Conservation (phyloP, 176 grass and related monocot species). For the Oryza officinalis region DNA sequence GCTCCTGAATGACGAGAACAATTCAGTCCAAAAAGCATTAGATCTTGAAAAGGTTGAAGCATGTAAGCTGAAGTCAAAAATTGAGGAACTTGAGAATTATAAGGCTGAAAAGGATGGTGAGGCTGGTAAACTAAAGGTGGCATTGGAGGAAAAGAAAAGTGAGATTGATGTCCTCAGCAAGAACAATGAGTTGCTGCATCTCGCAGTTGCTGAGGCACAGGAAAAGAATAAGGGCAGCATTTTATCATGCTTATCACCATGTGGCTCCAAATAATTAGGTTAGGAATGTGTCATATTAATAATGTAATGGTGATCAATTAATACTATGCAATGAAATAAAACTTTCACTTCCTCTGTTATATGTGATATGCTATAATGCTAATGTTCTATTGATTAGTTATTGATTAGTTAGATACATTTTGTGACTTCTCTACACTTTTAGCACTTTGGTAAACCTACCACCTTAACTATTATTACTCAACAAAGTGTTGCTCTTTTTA, state of each 20-base stretch:
- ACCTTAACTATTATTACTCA: neutral
- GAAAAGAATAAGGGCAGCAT: slow-evolving; percentile 25
- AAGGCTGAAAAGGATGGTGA: too few relatives aligned
- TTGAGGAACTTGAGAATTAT: too few relatives aligned
- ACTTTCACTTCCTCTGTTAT: too few relatives aligned
- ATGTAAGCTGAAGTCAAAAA: too few relatives aligned
- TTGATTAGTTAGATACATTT: neutral
- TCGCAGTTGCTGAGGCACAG: slow-evolving; percentile 18
- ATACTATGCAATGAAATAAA: too few relatives aligned
- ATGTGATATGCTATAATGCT: too few relatives aligned
- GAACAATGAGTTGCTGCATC: slow-evolving; percentile 27
- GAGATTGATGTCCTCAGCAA: slow-evolving; percentile 29
- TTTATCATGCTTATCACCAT: neutral
- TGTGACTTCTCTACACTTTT: neutral
- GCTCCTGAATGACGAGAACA: too few relatives aligned
- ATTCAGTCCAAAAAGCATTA: too few relatives aligned
- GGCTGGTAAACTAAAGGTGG: slow-evolving; percentile 5
- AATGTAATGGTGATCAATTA: too few relatives aligned
- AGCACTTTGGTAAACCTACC: neutral
- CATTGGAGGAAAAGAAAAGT: slow-evolving; percentile 9
- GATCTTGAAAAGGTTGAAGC: too few relatives aligned
- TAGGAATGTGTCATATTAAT: too few relatives aligned
- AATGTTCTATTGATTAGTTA: too few relatives aligned
- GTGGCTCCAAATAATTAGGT: neutral
- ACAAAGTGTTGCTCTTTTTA: neutral